Conservation (phyloP, 2,329 filamentous ascomycete genomes). For the Ceratocystis albifundus region DNA sequence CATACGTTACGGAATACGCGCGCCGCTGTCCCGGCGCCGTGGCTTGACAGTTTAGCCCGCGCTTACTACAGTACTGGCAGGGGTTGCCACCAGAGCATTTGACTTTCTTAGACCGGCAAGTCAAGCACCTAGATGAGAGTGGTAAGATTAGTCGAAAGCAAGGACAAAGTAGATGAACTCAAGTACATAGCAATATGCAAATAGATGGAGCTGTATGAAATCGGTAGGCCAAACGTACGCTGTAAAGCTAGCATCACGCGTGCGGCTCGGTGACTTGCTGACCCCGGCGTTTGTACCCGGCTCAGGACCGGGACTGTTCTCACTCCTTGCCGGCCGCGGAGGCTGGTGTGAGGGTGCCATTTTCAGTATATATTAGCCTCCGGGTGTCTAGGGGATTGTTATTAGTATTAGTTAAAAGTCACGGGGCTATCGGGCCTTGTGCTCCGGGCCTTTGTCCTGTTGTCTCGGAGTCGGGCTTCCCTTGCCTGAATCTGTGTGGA, state of each 20-base stretch:
- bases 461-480: too few relatives aligned
- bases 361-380: not conserved
- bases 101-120: slow-evolving; percentile 23
- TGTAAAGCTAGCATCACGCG: slow-evolving; percentile 41
- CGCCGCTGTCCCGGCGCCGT: slow-evolving; percentile 19
- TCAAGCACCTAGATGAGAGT: slow-evolving; percentile 21
- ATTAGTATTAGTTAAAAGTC: too few relatives aligned
- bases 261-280: slow-evolving; percentile 35
- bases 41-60: slow-evolving; percentile 20
- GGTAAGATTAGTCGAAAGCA: not conserved
- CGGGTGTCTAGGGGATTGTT: not conserved
- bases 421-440: too few relatives aligned
- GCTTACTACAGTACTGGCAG: slow-evolving; percentile 22
- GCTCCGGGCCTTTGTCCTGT: too few relatives aligned
- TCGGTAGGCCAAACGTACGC: slow-evolving; percentile 35
- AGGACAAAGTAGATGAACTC: not conserved
- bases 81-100: slow-evolving; percentile 22
- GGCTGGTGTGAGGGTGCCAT: slow-evolving; percentile 2
- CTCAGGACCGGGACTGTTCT: not conserved
- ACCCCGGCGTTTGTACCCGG: slow-evolving; percentile 28
- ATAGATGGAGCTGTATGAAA: slow-evolving; percentile 24
- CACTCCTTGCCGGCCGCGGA: not conserved
- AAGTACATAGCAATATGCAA: not conserved
- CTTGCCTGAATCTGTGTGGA: not conserved
- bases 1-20: slow-evolving; percentile 23